Base-by-base conservation (phyloP, 371 early-diverging fungal genomes). In the Rhizopus microsporus region DNA sequence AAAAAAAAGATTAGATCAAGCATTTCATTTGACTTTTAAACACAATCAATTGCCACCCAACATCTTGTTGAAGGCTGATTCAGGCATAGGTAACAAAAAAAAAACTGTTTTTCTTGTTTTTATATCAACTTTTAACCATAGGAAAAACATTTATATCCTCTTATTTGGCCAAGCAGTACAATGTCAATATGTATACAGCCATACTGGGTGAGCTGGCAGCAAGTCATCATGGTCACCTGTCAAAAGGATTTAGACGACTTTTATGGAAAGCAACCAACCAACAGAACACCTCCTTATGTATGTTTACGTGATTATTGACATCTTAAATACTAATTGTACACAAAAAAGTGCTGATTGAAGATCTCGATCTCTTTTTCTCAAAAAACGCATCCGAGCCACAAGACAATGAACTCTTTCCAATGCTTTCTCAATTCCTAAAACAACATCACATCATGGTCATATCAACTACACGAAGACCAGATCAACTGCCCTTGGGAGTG, bases 281-380 rank as follows among this genome's bases (percentile, higher is more conserved):
- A 5, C 13, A 42, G 50, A 58, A 39, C 44, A 58, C 54, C 35
- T 52, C 23, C 23, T 23, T 23, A 23, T 23, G 23, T 23, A 23
- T 23, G 23, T 23, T 23, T 66, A 16, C 7, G 69, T 65, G 67
- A 50, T 57, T 33, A 32, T 17, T 13, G 10, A n/a, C 17, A 23
- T 23, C 23, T 23, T 23, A 2, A 2, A 23, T 23, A 23, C 23
- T 23, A 23, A 23, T 23, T 23, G 23, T 23, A 23, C 23, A 23
- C 23, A 23, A 23, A 23, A 23, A 23, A 71, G 76, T 86, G 2
- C 44, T 84, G 15, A 56, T 86, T 13, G 84, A 86, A 37, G 83
- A 84, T 55, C 62, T 86, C 1, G 87, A 86, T 47, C 49, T 79
- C 5, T 53, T 83, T 12, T 85, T 81, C 51, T 79, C 84, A 17